A percentile compares a stretch with the other conserved stretches of the same genome.
Evolutionary conservation across 148 eudicot species (phyloP).

Genomic region (Polygonum maritimum): DNA sequence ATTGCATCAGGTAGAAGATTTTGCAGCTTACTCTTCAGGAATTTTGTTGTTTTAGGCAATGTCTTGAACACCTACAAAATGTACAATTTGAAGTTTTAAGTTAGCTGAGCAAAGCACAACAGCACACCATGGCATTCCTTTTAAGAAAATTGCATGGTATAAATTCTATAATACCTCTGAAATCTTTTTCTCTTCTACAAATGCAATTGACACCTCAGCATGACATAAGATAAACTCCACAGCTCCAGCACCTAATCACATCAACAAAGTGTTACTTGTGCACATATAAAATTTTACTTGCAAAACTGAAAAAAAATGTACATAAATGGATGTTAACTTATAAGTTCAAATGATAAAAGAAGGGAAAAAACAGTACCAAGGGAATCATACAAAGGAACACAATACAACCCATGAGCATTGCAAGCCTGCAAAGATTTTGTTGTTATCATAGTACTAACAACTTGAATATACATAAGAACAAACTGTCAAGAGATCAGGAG

Average conservation of each 20-base stretch:
- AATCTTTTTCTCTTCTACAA: constrained; percentile 74
- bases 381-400: constrained; percentile 93
- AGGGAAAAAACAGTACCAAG: constrained; percentile 42
- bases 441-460: neutral
- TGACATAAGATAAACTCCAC: constrained; percentile 85
- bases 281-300: neutral
- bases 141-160: neutral
- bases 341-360: neutral
- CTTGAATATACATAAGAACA: neutral
- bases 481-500: neutral
- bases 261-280: constrained; percentile 4
- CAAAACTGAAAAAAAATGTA: neutral
- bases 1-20: constrained; percentile 1
- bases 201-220: constrained; percentile 72
- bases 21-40: constrained; percentile 44
- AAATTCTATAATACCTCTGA: constrained; percentile 40
- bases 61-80: constrained; percentile 50
- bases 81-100: neutral
- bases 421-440: constrained; percentile 56
- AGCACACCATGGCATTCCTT: neutral
- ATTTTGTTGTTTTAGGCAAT: constrained; percentile 32
- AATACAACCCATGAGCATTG: constrained; percentile 84
- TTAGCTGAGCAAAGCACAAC: too few relatives aligned
- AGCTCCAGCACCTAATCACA: constrained; percentile 68
- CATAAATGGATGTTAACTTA: neutral